Evolutionary conservation across 495 filamentous ascomycete genomes (phyloP).

Genomic region (Penicillium bovifimosum): DNA sequence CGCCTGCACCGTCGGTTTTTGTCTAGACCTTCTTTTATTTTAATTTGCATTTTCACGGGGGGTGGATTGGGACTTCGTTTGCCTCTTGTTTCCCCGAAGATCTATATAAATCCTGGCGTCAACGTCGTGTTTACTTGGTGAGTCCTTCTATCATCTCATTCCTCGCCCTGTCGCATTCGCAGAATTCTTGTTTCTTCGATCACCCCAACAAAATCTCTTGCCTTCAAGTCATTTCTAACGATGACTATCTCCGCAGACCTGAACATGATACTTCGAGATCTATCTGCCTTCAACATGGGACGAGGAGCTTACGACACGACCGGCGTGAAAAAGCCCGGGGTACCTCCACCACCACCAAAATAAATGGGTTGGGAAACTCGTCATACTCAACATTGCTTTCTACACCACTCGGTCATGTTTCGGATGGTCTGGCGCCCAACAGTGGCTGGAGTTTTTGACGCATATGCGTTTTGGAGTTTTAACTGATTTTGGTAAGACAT

Average conservation of each 20-base stretch:
- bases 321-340: constrained; percentile 52
- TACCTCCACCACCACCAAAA: constrained; percentile 42
- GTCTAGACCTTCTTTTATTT: constrained; percentile 21
- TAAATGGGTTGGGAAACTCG: constrained; percentile 19
- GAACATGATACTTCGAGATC: constrained; percentile 48
- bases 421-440: constrained; percentile 27
- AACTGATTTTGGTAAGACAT: constrained; percentile 30
- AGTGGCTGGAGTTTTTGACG: constrained; percentile 27
- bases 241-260: constrained; percentile 34
- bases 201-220: not conserved
- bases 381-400: constrained; percentile 16
- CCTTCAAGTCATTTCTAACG: constrained; percentile 20
- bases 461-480: constrained; percentile 27
- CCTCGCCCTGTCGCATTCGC: constrained; percentile 11
- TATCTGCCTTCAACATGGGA: constrained; percentile 51
- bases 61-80: constrained; percentile 27
- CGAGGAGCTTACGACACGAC: constrained; percentile 57
- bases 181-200: not conserved
- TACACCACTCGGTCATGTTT: constrained; percentile 24
- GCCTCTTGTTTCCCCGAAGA: constrained; percentile 10
- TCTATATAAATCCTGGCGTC: constrained; percentile 25
- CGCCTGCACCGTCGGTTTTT: constrained; percentile 25
- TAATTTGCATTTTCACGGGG: constrained; percentile 16
- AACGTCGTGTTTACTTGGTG: constrained; percentile 23
- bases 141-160: constrained; percentile 19